Conservation (phyloP, 768 basidiomycete species). For the Boletus pseudo-olivaceus region DNA sequence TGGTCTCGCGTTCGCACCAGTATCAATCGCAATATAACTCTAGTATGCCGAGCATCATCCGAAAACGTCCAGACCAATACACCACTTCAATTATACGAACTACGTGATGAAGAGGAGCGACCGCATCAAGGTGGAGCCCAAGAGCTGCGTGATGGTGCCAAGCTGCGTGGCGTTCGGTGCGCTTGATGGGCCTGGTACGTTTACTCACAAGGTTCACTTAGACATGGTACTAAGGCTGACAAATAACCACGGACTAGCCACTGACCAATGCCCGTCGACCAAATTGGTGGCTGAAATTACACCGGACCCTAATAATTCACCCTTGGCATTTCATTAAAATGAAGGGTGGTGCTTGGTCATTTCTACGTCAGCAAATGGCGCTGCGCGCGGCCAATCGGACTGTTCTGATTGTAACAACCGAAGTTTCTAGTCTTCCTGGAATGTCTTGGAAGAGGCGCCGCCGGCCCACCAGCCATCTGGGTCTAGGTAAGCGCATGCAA, state of each 20-base stretch:
- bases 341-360: constrained; percentile 15
- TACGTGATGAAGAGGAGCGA: neutral
- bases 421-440: constrained; percentile 12
- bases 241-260: constrained; percentile 15
- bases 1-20: neutral
- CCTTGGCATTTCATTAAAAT: constrained; percentile 18
- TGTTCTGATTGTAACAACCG: constrained; percentile 2
- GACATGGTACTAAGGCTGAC: constrained; percentile 21
- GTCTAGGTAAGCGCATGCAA: constrained; percentile 13
- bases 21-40: constrained; percentile 2
- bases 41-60: constrained; percentile 1
- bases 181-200: constrained; percentile 16
- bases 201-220: constrained; percentile 3
- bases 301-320: constrained; percentile 22
- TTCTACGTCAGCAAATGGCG: constrained; percentile 8
- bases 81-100: constrained; percentile 8
- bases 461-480: neutral
- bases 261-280: constrained; percentile 13
- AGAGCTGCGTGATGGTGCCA: constrained; percentile 13
- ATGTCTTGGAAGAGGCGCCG: constrained; percentile 6
- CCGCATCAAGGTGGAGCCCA: constrained; percentile 9
- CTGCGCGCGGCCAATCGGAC: constrained; percentile 8
- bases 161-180: constrained; percentile 14
- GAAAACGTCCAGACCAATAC: constrained; percentile 3
- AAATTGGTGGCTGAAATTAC: constrained; percentile 16